Conservation (phyloP, 352 stramenopile species). For the Globisporangium rhizosaccharum region DNA sequence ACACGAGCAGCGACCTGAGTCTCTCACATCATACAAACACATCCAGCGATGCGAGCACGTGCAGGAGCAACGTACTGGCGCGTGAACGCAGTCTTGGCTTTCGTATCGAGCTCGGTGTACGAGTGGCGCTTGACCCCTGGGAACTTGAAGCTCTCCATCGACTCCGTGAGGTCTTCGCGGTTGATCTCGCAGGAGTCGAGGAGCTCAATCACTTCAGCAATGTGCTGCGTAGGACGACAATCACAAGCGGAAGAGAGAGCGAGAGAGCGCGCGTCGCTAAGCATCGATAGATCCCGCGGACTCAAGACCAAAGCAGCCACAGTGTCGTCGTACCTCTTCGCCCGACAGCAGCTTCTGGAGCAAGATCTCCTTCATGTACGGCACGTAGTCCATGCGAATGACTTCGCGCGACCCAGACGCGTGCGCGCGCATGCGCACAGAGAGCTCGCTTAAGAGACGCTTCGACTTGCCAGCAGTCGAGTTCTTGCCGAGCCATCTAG, state of each 20-base stretch:
- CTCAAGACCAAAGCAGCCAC: neutral
- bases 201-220: constrained; percentile 90
- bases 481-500: constrained; percentile 97
- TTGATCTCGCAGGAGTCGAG: constrained; percentile 97
- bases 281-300: neutral
- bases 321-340: constrained; percentile 43
- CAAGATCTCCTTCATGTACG: constrained; percentile 89
- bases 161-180: constrained; percentile 97
- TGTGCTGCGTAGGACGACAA: constrained; percentile 30
- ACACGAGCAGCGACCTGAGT: neutral
- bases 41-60: neutral
- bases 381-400: constrained; percentile 85
- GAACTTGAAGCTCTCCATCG: constrained; percentile 90
- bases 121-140: constrained; percentile 68
- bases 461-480: constrained; percentile 94
- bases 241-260: too few relatives aligned
- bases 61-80: constrained; percentile 42
- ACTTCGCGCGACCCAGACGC: constrained; percentile 84
- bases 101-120: constrained; percentile 76
- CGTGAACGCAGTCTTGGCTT: constrained; percentile 93
- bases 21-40: neutral
- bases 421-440: constrained; percentile 91
- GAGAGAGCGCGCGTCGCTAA: neutral
- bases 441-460: constrained; percentile 92
- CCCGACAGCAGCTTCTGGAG: constrained; percentile 69